Base-by-base conservation (phyloP, 2,329 filamentous ascomycete species). In the Aspergillus fijiensis region DNA sequence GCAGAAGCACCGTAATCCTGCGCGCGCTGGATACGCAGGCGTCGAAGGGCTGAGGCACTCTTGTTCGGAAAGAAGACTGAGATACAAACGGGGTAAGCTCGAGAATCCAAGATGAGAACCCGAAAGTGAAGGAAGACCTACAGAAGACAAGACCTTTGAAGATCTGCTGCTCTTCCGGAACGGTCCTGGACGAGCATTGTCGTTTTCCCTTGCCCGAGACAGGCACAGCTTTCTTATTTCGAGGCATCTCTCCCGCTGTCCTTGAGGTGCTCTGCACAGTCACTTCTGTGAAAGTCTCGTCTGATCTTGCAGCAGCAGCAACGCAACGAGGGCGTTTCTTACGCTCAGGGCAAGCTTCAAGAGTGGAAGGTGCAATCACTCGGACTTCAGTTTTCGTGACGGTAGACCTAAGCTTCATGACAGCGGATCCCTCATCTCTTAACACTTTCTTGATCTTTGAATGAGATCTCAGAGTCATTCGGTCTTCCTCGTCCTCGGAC, bases 11-110 rank as follows among this genome's bases (percentile, higher is more conserved):
- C 94, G 72, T 87, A 87, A 68, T 92, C 87, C 55, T 86, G 83
- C 0, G 90, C 88, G 72, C 89, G 92, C 31, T 83, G 83, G 55
- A 97, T 96, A 4, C 90, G 87, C 60, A 87, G 75, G 57, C 85
- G 85, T 45, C 93, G 85, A 7, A 84, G 80, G 11, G 84, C 83
- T 33, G 88, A 85, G 51, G 89, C 83, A 63, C 94, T 89, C 64
- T 92, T 86, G 65, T 95, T 90, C 0, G 92, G 94, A 5, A 96
- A 85, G 72, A 95, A 96, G 76, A 86, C 80, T 82, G 29, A 57
- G 54, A 29, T 9, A 19, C 51, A 21, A 29, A 49, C 31, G 49
- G 23, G 52, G 48, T 48, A 42, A 21, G 31, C 14, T 12, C n/a
- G 29, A n/a, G 4, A 10, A 2, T 12, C 3, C 2, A 48, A 29